These are phyloP conservation scores for Encephalitozoon romaleae DNA, from an alignment of 371 early-diverging fungal genomes.

Conservation along the genomic window DNA sequence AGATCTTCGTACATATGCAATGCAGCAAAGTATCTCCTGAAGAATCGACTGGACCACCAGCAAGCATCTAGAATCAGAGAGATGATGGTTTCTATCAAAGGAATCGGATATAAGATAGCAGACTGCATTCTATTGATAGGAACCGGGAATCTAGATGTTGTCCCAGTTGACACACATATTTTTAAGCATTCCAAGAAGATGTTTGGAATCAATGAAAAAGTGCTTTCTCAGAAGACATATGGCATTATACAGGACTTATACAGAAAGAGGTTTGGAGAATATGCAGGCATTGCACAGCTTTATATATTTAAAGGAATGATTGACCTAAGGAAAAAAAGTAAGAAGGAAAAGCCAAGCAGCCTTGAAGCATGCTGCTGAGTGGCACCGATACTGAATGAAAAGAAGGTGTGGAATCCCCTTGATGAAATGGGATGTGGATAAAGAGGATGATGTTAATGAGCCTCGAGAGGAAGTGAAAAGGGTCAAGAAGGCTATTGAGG, in stretches of 20 bases:
- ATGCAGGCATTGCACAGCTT: constrained; percentile 54
- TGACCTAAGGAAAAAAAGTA: not conserved
- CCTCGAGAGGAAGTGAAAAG: not conserved
- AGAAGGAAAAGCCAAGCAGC: no score
- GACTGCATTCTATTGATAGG: constrained; percentile 80
- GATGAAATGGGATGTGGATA: not conserved
- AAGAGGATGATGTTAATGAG: not conserved
- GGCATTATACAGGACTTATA: constrained; percentile 36
- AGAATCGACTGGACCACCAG: not conserved
- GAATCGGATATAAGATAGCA: constrained; percentile 81
- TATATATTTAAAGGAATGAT: constrained; percentile 44
- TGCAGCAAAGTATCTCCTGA: constrained; percentile 61
- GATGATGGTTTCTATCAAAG: constrained; percentile 33
- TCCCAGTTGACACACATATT: constrained; percentile 86
- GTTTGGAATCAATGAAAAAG: constrained; percentile 15
- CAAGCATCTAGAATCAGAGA: not conserved
- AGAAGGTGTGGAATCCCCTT: not conserved
- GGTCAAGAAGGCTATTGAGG: not conserved
- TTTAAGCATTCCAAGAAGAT: constrained; percentile 56
- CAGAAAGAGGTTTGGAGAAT: constrained; percentile 39
- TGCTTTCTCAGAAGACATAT: constrained; percentile 8
- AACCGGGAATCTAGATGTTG: constrained; percentile 68
- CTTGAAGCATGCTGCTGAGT: not conserved
- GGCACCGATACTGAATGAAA: not conserved
- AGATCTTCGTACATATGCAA: constrained; percentile 74